These are phyloP conservation scores for Verruconis gallopava DNA, from an alignment of 2,329 filamentous ascomycete genomes.

Conservation along the genomic window DNA sequence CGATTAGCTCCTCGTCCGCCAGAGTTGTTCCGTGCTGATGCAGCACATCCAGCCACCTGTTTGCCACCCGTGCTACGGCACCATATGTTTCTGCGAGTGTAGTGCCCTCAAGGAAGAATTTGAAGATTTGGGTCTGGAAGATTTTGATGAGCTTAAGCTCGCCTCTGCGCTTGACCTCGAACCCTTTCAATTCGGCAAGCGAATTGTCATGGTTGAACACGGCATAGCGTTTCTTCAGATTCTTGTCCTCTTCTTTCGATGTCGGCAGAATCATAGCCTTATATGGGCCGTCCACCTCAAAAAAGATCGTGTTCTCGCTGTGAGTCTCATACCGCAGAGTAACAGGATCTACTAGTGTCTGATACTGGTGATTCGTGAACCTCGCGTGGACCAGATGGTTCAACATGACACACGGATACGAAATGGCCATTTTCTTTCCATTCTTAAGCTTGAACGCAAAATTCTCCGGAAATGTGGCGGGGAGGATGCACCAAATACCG, in stretches of 20 bases:
- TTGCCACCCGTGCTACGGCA: constrained; percentile 86
- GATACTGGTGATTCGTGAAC: constrained; percentile 97
- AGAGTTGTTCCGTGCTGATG: constrained; percentile 78
- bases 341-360: constrained; percentile 66
- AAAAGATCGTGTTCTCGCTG: constrained; percentile 98
- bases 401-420: constrained; percentile 97
- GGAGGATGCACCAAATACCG: constrained; percentile 99
- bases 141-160: constrained; percentile 99
- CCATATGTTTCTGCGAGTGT: constrained; percentile 81
- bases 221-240: constrained; percentile 97
- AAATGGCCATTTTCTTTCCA: constrained; percentile 92
- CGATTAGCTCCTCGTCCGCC: constrained; percentile 92
- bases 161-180: constrained; percentile 93
- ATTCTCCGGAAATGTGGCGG: constrained; percentile 91
- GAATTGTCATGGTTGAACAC: constrained; percentile 98
- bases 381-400: constrained; percentile 90
- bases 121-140: constrained; percentile 98
- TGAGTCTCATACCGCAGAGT: constrained; percentile 90
- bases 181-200: constrained; percentile 89
- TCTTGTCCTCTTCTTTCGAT: constrained; percentile 98
- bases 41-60: constrained; percentile 92
- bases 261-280: constrained; percentile 94
- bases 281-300: constrained; percentile 97
- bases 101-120: constrained; percentile 88
- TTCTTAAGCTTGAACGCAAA: constrained; percentile 89